Evolutionary conservation across 345 rosid species (phyloP), one percentile per base, ranked within the genome.

Genomic region (Dipteronia dyeriana): DNA sequence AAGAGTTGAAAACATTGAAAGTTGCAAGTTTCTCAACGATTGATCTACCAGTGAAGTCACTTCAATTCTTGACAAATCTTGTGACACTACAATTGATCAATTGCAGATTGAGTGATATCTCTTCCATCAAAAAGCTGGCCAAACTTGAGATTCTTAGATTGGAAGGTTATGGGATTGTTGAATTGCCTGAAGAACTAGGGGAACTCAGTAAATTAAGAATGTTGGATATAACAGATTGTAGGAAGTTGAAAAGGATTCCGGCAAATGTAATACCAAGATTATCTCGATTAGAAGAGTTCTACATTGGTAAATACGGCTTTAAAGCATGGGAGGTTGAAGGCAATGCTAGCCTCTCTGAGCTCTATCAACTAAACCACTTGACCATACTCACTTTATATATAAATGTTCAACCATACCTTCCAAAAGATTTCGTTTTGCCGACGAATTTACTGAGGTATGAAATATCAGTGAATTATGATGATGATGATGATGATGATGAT

Each of bases 131-230:
- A 17, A 68, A 14, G 16, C 63, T 76, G 7, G 39, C 0, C 26
- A 41, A n/a, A 17, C 60, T 68, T 38, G 57, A 68, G 74, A 68
- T 76, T 41, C 73, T 76, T 10, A 9, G n/a, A 2, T 17, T 76
- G 12, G 1, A 17, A 9, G 9, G 17, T 67, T 34, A 57, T 5
- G 0, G 0, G 3, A 1, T 45, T 10, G 49, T 45, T 45, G 49
- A 45, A 45, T 45, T 45, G 49, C 7, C 3, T 8, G 22, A 54
- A 57, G 67, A 41, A 16, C 3, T 73, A 3, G n/a, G 51, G 9
- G 76, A 73, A 41, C 49, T 60, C 5, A 39, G 14, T 9, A 17
- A n/a, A 3, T 20, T 73, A 43, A 73, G 67, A 41, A 53, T 54
- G 75, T 17, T 71, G 23, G 75, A 73, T 34, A 19, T 57, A 57